A percentile compares a stretch with the other conserved stretches of the same genome.
Evolutionary conservation across 352 stramenopile genomes (phyloP).

Genomic region (Saprolegnia parasitica): DNA sequence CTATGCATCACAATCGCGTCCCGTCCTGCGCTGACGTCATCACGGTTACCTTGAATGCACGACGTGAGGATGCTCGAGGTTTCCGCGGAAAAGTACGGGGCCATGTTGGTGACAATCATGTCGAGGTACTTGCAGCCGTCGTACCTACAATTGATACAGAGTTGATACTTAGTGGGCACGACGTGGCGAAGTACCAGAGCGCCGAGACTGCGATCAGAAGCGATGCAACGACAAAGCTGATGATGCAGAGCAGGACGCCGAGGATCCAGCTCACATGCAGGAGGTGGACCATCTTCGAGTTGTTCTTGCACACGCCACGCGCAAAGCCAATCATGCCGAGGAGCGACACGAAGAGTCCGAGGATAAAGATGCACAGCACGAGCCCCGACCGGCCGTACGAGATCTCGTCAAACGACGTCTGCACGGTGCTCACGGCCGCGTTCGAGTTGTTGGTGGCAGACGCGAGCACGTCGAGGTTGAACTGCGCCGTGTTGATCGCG

Average conservation of each 20-base stretch:
- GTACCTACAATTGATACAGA: neutral
- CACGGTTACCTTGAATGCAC: slow-evolving; percentile 53
- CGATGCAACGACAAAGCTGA: slow-evolving; percentile 70
- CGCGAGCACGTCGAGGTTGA: slow-evolving; percentile 46
- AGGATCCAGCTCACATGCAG: slow-evolving; percentile 72
- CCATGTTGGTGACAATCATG: slow-evolving; percentile 64
- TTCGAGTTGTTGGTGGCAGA: slow-evolving; percentile 54
- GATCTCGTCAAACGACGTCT: slow-evolving; percentile 64
- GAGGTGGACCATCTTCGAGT: slow-evolving; percentile 65
- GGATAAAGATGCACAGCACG: slow-evolving; percentile 74
- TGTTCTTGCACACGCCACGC: slow-evolving; percentile 70
- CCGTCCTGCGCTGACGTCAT: neutral
- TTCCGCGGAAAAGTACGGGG: slow-evolving; percentile 60
- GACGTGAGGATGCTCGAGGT: slow-evolving; percentile 55
- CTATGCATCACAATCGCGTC: neutral
- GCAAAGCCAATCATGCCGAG: slow-evolving; percentile 63
- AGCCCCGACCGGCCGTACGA: slow-evolving; percentile 69
- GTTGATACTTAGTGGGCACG: neutral
- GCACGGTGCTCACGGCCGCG: slow-evolving; percentile 50
- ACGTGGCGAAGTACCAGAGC: slow-evolving; percentile 59
- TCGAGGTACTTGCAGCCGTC: slow-evolving; percentile 70
- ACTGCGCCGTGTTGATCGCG: slow-evolving; percentile 16
- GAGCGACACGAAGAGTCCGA: slow-evolving; percentile 60
- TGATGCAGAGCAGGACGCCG: slow-evolving; percentile 64
- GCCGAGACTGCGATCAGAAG: slow-evolving; percentile 67